Evolutionary conservation across 2,329 filamentous ascomycete genomes (phyloP), one percentile per base, ranked within the genome.

Genomic region (Aureobasidium pullulans): DNA sequence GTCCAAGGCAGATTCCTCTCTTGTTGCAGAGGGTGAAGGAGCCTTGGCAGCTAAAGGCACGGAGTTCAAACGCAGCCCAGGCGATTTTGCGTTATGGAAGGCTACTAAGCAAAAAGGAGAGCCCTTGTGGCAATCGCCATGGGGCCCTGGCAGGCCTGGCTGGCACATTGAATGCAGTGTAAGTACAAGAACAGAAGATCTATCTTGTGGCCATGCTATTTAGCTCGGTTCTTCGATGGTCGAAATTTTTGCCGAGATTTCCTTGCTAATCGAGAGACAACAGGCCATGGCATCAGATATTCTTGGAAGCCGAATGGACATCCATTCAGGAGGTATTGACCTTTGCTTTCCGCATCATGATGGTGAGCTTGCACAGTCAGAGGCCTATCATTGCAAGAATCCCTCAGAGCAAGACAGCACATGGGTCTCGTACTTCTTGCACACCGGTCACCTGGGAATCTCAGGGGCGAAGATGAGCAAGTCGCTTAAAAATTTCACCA

Each of bases 101-200:
- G 85, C 87, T 57, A 92, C 88, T 1, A 96, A 96, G 23, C 23
- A 23, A 75, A 84, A 89, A 13, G 93, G 93, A 44, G 93, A 97
- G 78, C 93, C 93, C 0, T 88, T 84, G 64, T 97, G 93, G 93
- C 80, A 85, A 5, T 94, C 88, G 66, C 85, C 85, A 3, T 97
- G 93, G 92, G 91, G 93, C 4, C 80, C 85, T 59, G 92, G 92
- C 4, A 81, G 93, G 46, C 93, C 93, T 1, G 93, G 93, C 16
- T 97, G 93, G 93, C 93, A 96, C 70, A 96, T 96, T 68, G 92
- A 96, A 76, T 96, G 93, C 84, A 92, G 88, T 1, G 91, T 23
- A 23, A 23, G 23, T 23, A 23, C 23, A 23, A 23, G 23, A 23
- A 23, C 23, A 23, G 3, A 23, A 23, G 23, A 23, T 23, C 2